Evolutionary conservation across 2,329 filamentous ascomycete genomes (phyloP), one percentile per base, ranked within the genome.

Genomic region (Malbranchea cinnamomea): DNA sequence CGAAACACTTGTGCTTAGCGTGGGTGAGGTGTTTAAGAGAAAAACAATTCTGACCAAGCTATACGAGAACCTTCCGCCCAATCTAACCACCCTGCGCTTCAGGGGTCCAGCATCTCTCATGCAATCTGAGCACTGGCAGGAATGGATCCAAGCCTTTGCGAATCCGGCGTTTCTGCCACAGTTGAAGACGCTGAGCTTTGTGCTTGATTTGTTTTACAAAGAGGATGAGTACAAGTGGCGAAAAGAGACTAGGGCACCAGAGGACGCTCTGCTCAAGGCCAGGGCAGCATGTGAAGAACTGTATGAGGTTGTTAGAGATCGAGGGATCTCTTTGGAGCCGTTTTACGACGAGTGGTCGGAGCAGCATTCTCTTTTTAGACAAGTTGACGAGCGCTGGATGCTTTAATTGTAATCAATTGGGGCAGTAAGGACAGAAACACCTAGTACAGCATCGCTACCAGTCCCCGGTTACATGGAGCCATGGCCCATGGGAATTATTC

Each of bases 351-450:
- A 31, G 10, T 41, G 37, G 11, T 11, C 10, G 7, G 35, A 40
- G 8, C 17, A 14, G 9, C 30, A 23, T 12, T 2, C 7, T 2
- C 16, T 11, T 7, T 23, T 31, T 19, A 13, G 28, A 28, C 38
- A 36, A n/a, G 42, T 45, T 4, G 43, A 46, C 34, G 28, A 38
- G 16, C 40, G 44, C 16, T 46, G 43, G 43, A n/a, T n/a, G n/a
- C n/a, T n/a, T n/a, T n/a, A n/a, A n/a, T n/a, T n/a, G n/a, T n/a
- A n/a, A n/a, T n/a, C n/a, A n/a, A n/a, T n/a, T n/a, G n/a, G n/a
- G n/a, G n/a, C n/a, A n/a, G n/a, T n/a, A n/a, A n/a, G n/a, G n/a
- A n/a, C n/a, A n/a, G n/a, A n/a, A n/a, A n/a, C n/a, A n/a, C n/a
- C n/a, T n/a, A n/a, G n/a, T n/a, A n/a, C n/a, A n/a, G n/a, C n/a